Evolutionary conservation across 2,329 filamentous ascomycete genomes (phyloP).

Genomic region (Aspergillus fructus): DNA sequence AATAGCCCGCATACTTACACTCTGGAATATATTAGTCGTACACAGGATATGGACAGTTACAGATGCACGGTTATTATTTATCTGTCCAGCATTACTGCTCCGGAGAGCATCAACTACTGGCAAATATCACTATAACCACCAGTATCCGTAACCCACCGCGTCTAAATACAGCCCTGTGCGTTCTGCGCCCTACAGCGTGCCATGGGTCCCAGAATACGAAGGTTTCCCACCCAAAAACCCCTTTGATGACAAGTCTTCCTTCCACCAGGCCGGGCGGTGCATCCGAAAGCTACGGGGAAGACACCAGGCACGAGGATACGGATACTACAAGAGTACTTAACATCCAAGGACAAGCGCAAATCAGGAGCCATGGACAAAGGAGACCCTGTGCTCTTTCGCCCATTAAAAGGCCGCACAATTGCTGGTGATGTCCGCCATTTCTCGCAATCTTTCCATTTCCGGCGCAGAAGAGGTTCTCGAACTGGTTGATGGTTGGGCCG

Average conservation of each 20-base stretch:
- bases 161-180: no score
- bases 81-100: no score
- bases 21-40: background rate
- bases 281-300: no score
- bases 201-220: background rate
- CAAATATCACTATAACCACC: no score
- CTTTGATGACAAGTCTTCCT: background rate
- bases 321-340: no score
- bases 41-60: background rate
- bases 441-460: background rate
- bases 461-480: background rate
- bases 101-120: no score
- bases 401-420: constrained; percentile 6
- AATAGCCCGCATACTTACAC: background rate
- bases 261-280: no score
- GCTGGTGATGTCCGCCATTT: constrained; percentile 1
- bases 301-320: no score
- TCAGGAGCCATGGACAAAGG: background rate
- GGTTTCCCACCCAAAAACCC: background rate
- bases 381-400: background rate
- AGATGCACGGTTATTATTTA: background rate
- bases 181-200: background rate
- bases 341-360: background rate
- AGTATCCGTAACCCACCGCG: no score
- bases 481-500: background rate